phyloP scores from a whole-genome alignment of 148 eudicot species.

The Chenopodium quinoa region DNA sequence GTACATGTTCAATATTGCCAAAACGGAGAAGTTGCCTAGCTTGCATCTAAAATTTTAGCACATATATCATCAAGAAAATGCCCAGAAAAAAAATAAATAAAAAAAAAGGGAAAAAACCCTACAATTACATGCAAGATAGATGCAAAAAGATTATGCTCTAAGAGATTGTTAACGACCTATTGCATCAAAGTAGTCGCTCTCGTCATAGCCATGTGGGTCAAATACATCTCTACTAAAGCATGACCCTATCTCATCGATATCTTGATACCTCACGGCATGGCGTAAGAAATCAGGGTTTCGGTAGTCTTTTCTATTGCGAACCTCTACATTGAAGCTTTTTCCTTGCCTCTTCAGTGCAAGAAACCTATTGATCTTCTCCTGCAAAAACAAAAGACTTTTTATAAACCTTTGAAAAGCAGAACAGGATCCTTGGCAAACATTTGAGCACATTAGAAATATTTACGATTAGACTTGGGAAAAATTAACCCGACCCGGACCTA shows the following conservation, averaged over 20 bases:
- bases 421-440: background rate
- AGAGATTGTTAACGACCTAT: slow-evolving; percentile 49
- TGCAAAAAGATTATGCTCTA: background rate
- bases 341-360: slow-evolving; percentile 65
- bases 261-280: slow-evolving; percentile 97
- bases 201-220: slow-evolving; percentile 94
- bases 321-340: slow-evolving; percentile 86
- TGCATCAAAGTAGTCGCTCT: slow-evolving; percentile 80
- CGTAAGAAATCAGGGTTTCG: slow-evolving; percentile 94
- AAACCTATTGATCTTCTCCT: slow-evolving; percentile 82
- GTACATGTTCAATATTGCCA: background rate
- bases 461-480: too few relatives aligned
- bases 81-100: background rate
- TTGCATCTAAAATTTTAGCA: background rate
- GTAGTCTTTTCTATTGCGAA: slow-evolving; percentile 91
- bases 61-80: background rate
- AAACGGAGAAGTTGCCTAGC: background rate
- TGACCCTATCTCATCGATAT: slow-evolving; percentile 92
- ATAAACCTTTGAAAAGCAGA: background rate
- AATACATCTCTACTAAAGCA: slow-evolving; percentile 93
- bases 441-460: background rate
- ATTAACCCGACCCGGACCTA: too few relatives aligned
- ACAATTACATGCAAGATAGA: background rate
- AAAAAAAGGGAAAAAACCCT: too few relatives aligned
- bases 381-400: slow-evolving; percentile 21